phyloP scores from a whole-genome alignment of 192 early-diverging fungal genomes.

The Coemansia sp. region DNA sequence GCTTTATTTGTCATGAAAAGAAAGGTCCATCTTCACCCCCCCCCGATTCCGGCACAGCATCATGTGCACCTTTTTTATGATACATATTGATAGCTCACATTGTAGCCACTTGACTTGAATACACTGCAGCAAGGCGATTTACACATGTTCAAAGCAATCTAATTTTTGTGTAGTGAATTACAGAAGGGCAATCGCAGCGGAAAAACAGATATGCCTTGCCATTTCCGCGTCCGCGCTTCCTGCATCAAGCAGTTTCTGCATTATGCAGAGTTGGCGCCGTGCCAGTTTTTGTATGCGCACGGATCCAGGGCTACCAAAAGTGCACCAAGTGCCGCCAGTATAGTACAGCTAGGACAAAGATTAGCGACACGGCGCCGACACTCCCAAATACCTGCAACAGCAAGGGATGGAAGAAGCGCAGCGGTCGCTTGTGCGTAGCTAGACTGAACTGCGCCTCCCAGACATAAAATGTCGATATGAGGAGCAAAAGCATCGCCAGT shows the following conservation, averaged over 20 bases:
- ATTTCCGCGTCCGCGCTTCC: background rate
- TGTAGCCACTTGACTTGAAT: too few relatives aligned
- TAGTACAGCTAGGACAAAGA: slow-evolving; percentile 31
- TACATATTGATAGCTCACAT: too few relatives aligned
- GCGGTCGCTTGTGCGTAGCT: slow-evolving; percentile 17
- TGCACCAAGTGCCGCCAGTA: background rate
- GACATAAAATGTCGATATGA: slow-evolving; percentile 24
- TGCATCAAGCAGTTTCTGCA: too few relatives aligned
- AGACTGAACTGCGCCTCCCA: slow-evolving; percentile 15
- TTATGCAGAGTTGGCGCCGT: background rate
- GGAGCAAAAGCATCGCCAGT: slow-evolving; percentile 18
- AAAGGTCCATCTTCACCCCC: too few relatives aligned
- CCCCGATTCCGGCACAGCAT: too few relatives aligned
- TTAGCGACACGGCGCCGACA: slow-evolving; percentile 26
- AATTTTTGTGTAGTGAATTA: background rate
- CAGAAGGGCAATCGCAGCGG: background rate
- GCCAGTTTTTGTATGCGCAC: background rate
- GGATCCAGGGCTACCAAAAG: background rate
- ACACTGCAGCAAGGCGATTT: too few relatives aligned
- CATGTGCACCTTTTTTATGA: too few relatives aligned
- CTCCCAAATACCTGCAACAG: slow-evolving; percentile 27
- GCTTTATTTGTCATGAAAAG: too few relatives aligned
- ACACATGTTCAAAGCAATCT: background rate
- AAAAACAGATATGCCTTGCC: background rate
- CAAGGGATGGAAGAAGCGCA: slow-evolving; percentile 20